phyloP scores from a whole-genome alignment of 2,329 filamentous ascomycete species.

The Epichloe sylvatica region DNA sequence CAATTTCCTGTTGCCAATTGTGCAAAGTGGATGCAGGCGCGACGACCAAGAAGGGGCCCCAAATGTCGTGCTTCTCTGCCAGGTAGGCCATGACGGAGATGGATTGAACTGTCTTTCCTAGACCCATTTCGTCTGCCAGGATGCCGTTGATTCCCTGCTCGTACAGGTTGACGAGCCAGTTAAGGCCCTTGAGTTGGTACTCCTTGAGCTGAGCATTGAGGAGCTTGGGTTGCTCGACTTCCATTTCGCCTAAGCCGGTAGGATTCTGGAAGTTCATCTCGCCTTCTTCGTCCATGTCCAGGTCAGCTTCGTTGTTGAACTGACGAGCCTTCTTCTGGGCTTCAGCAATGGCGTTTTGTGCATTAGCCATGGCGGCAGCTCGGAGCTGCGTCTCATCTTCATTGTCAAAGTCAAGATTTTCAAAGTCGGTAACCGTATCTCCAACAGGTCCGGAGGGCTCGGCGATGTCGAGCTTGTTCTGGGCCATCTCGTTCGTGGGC shows the following conservation, averaged over 20 bases:
- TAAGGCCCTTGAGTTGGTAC: conserved; percentile 97
- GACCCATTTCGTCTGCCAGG: conserved; percentile 96
- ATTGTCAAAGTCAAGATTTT: conserved; percentile 88
- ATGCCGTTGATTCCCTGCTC: conserved; percentile 99
- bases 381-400: conserved; percentile 75
- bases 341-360: conserved; percentile 87
- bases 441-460: conserved; percentile 41
- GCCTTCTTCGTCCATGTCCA: conserved; percentile 70
- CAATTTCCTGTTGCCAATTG: conserved; percentile 99
- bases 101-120: conserved; percentile 96
- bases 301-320: conserved; percentile 62
- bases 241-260: conserved; percentile 82
- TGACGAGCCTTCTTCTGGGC: conserved; percentile 84
- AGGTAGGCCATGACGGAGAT: conserved; percentile 99
- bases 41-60: conserved; percentile 94
- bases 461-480: conserved; percentile 34
- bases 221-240: conserved; percentile 87
- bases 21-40: conserved; percentile 91
- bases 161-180: conserved; percentile 97
- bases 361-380: conserved; percentile 83
- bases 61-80: conserved; percentile 92
- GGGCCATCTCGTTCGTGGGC: conserved; percentile 26
- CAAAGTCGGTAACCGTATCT: conserved; percentile 78
- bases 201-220: conserved; percentile 92
- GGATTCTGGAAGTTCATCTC: conserved; percentile 99